Percentiles rank a stretch among this genome's conserved stretches.
These are phyloP conservation scores for Globisporangium nagaii DNA, from an alignment of 352 stramenopile genomes.

Conservation along the genomic window DNA sequence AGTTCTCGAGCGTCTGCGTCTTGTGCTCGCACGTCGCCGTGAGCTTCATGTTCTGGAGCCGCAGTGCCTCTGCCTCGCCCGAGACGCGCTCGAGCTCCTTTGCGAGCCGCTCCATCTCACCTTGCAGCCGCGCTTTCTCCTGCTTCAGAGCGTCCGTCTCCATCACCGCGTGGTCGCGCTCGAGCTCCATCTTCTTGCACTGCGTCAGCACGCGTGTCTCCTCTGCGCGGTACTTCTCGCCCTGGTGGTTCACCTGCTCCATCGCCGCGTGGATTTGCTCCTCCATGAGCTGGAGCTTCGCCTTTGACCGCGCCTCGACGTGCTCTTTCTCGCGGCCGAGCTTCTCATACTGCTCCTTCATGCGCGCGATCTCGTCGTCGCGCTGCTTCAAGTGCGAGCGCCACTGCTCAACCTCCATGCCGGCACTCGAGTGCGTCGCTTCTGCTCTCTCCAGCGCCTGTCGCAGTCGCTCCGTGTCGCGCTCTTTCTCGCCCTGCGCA, in stretches of 20 bases:
- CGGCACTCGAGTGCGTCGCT: slow-evolving; percentile 20
- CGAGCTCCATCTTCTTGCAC: slow-evolving; percentile 50
- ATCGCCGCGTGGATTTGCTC: slow-evolving; percentile 48
- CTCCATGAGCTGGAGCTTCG: slow-evolving; percentile 55
- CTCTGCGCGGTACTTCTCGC: slow-evolving; percentile 50
- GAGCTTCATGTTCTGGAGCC: slow-evolving; percentile 55
- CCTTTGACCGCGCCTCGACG: slow-evolving; percentile 33
- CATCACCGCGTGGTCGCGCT: slow-evolving; percentile 41
- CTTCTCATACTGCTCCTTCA: slow-evolving; percentile 31
- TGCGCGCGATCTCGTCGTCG: slow-evolving; percentile 34
- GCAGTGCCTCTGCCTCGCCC: slow-evolving; percentile 31
- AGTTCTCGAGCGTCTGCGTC: slow-evolving; percentile 36
- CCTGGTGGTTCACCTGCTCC: slow-evolving; percentile 43
- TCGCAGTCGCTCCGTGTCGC: slow-evolving; percentile 28
- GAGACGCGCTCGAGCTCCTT: slow-evolving; percentile 44
- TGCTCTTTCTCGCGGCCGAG: slow-evolving; percentile 40
- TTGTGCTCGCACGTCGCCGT: slow-evolving; percentile 49
- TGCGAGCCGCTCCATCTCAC: slow-evolving; percentile 41
- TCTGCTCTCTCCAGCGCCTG: slow-evolving; percentile 39
- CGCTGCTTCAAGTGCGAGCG: slow-evolving; percentile 30
- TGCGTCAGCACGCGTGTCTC: slow-evolving; percentile 40
- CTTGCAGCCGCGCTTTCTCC: slow-evolving; percentile 35
- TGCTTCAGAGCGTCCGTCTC: slow-evolving; percentile 47
- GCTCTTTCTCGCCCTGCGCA: slow-evolving; percentile 14
- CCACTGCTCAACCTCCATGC: slow-evolving; percentile 39